Conservation (phyloP, 352 stramenopile genomes). For the Elongisporangium senticosum region DNA sequence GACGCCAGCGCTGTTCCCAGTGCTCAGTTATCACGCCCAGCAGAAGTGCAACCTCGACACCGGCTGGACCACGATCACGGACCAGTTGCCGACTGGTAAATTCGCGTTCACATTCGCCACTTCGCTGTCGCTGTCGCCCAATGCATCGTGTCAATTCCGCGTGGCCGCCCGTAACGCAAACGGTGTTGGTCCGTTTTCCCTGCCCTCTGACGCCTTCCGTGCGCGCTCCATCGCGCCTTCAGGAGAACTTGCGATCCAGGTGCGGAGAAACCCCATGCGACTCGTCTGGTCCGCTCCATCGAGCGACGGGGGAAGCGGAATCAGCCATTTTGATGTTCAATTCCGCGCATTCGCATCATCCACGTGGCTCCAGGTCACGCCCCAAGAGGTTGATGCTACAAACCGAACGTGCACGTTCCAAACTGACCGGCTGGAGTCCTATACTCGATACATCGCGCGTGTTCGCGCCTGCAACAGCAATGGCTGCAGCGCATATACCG, state of each 20-base stretch:
- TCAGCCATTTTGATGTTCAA: slow-evolving; percentile 40
- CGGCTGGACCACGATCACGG: slow-evolving; percentile 33
- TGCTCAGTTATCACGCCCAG: slow-evolving; percentile 35
- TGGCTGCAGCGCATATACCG: slow-evolving; percentile 19
- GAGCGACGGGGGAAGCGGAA: slow-evolving; percentile 15
- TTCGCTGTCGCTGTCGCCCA: slow-evolving; percentile 26
- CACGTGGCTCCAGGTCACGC: slow-evolving; percentile 30
- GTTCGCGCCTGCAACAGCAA: slow-evolving; percentile 29
- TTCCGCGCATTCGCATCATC: slow-evolving; percentile 28
- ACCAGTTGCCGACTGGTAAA: slow-evolving; percentile 16
- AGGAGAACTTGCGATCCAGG: slow-evolving; percentile 9
- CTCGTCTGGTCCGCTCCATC: slow-evolving; percentile 35
- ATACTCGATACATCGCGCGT: slow-evolving; percentile 34
- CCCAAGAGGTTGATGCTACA: slow-evolving; percentile 2
- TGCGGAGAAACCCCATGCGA: slow-evolving; percentile 19
- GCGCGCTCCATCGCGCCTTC: slow-evolving; percentile 21
- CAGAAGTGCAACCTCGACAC: slow-evolving; percentile 43
- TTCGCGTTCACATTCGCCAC: slow-evolving; percentile 17
- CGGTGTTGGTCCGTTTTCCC: slow-evolving; percentile 46
- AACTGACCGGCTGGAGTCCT: slow-evolving; percentile 13
- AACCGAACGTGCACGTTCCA: slow-evolving; percentile 2
- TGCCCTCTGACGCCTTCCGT: slow-evolving; percentile 22
- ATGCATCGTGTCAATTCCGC: slow-evolving; percentile 47
- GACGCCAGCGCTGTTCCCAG: slow-evolving; percentile 24
- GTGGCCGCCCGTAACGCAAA: slow-evolving; percentile 47